phyloP scores from a whole-genome alignment of 75 land plant species.

The Picea sitchensis region DNA sequence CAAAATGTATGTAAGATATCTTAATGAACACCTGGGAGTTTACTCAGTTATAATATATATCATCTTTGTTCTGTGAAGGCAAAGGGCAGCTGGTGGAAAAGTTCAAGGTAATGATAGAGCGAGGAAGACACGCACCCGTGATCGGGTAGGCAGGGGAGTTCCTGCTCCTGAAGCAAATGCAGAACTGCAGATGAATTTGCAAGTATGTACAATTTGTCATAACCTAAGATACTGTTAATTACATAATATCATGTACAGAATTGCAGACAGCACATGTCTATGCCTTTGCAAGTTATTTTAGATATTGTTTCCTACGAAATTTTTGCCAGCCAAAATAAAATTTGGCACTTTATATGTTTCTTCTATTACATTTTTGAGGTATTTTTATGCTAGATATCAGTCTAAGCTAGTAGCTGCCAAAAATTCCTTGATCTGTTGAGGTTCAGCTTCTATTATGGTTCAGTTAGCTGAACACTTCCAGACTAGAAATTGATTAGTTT shows the following conservation, averaged over 20 bases:
- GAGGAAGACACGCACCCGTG: conserved; percentile 44
- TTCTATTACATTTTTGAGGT: background rate
- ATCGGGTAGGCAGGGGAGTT: conserved; percentile 54
- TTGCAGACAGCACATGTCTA: background rate
- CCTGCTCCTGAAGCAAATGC: conserved; percentile 92
- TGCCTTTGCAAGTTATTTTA: background rate
- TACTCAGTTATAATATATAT: background rate
- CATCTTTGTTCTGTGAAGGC: conserved; percentile 23
- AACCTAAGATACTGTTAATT: background rate
- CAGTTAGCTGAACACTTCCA: no score
- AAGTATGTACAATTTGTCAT: conserved; percentile 37
- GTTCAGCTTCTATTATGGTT: background rate
- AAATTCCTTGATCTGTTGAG: background rate
- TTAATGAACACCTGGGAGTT: background rate
- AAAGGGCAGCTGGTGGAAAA: conserved; percentile 49
- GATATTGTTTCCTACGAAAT: background rate
- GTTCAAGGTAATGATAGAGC: conserved; percentile 33
- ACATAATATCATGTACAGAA: background rate
- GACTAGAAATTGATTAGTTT: no score
- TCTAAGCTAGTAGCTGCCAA: background rate
- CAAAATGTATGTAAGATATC: background rate
- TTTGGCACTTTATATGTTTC: background rate
- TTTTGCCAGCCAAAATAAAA: background rate
- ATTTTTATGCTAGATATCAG: background rate
- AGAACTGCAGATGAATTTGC: conserved; percentile 67